Evolutionary conservation across 306 rosid species (phyloP).

Genomic region (Lathyrus tuberosus): DNA sequence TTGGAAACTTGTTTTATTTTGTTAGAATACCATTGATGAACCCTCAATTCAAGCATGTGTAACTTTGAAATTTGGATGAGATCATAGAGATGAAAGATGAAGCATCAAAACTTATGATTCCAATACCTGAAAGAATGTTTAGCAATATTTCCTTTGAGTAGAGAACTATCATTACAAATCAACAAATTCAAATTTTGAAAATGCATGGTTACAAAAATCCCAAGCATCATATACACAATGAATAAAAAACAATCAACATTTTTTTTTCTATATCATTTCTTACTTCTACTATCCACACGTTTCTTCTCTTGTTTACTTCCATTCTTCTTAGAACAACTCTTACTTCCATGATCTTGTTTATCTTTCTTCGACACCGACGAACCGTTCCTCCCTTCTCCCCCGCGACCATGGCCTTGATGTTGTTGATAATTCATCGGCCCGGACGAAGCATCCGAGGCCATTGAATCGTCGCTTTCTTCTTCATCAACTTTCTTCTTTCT

Average conservation of each 20-base stretch:
- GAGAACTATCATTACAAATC: conserved; percentile 39
- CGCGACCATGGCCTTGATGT: too few species aligned
- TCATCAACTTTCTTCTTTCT: conserved; percentile 47
- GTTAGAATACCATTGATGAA: conserved; percentile 1
- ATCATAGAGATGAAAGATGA: conserved; percentile 23
- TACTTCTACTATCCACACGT: conserved; percentile 56
- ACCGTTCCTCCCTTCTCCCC: conserved; percentile 35
- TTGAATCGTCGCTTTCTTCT: conserved; percentile 77
- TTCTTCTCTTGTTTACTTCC: conserved; percentile 64
- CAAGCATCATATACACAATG: conserved; percentile 37
- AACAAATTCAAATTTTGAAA: conserved; percentile 38
- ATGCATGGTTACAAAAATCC: conserved; percentile 44
- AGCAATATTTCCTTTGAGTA: conserved; percentile 28
- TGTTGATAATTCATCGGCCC: conserved; percentile 51
- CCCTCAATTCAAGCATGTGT: too few species aligned
- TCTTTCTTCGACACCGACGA: conserved; percentile 49
- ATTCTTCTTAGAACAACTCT: conserved; percentile 54
- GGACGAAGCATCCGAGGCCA: conserved; percentile 89
- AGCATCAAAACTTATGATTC: conserved; percentile 7
- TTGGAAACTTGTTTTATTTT: conserved; percentile 1
- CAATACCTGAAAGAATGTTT: conserved; percentile 37
- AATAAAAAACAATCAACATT: neutral
- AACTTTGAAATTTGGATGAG: too few species aligned
- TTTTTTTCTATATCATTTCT: conserved; percentile 49
- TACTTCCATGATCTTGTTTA: conserved; percentile 49